A percentile compares a stretch with the other conserved stretches of the same genome.
Evolutionary conservation across 176 grass and related monocot species (phyloP).

Genomic region (Carex cristatella): DNA sequence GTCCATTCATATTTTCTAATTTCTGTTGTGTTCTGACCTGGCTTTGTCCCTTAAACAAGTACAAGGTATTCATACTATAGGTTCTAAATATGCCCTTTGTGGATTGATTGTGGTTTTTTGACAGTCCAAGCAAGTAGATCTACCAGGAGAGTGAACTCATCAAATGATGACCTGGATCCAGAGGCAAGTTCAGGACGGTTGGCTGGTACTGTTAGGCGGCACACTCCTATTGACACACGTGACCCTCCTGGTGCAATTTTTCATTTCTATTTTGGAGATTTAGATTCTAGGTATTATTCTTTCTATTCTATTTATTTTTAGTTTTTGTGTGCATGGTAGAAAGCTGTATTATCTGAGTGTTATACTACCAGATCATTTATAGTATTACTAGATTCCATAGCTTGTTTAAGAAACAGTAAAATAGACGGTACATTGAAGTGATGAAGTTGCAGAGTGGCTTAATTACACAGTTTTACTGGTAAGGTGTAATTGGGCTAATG

Average conservation of each 20-base stretch:
- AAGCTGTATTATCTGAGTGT: background rate
- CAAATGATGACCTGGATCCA: constrained; percentile 54
- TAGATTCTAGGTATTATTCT: constrained; percentile 41
- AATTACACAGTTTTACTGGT: background rate
- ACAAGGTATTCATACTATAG: background rate
- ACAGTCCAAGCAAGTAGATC: constrained; percentile 74
- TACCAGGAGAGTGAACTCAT: constrained; percentile 33
- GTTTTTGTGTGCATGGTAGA: background rate
- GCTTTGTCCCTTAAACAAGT: background rate
- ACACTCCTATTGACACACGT: constrained; percentile 87
- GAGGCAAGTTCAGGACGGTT: constrained; percentile 47
- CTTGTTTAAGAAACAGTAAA: background rate
- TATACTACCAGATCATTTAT: background rate
- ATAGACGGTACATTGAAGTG: background rate
- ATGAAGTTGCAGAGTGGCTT: background rate
- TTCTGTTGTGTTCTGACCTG: background rate
- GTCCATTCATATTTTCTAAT: background rate
- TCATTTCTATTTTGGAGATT: constrained; percentile 94
- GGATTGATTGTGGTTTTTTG: constrained; percentile 17
- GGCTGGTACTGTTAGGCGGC: constrained; percentile 83
- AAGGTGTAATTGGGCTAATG: background rate
- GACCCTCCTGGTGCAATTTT: constrained; percentile 77
- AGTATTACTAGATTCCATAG: background rate
- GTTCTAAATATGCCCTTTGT: background rate
- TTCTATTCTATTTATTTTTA: background rate